Base-by-base conservation (phyloP, 768 basidiomycete species). In the Boletus rubropictus region DNA sequence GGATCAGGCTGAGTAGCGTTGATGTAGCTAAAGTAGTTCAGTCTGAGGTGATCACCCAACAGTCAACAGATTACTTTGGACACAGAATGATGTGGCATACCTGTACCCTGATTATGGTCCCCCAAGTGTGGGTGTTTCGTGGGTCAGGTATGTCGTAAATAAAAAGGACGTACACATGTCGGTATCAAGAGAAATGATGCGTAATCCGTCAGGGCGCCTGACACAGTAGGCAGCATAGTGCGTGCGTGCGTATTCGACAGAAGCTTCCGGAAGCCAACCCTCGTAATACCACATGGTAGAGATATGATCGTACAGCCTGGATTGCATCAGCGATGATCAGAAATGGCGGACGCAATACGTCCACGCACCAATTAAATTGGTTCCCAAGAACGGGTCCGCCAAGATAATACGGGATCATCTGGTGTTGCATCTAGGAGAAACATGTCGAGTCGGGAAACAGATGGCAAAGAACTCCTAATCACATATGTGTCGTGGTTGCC, bases 401-500 rank as follows among this genome's bases (percentile, higher is more conserved):
- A 9, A 71, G 42, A 3, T 63, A 49, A 40, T 74, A 72, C 7
- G 71, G 69, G 12, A 74, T 62, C 70, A 54, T 74, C 60, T 73
- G 55, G 37, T 37, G 38, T 40, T 53, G 63, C 35, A 42, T 48
- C 57, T 59, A 37, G 34, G 35, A 27, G 11, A 29, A 31, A 12
- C 15, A 0, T 1, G 8, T 42, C 20, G 14, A 35, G 25, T 42
- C 10, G 3, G 8, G 12, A 28, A 28, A 21, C 7, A 3, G 5
- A 39, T 6, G 0, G 7, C 10, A 7, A 17, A 33, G 40, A 10
- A 14, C 34, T 0, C 20, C 32, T 12, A 38, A 35, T 17, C 50
- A 84, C 80, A 63, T 86, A 85, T 42, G 73, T 80, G 57, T 88
- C 86, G 52, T 87, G 86, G 60, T 88, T 88, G 5, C 86, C 86